Evolutionary conservation across 2,329 filamentous ascomycete genomes (phyloP).

Genomic region (Botrytis squamosa): DNA sequence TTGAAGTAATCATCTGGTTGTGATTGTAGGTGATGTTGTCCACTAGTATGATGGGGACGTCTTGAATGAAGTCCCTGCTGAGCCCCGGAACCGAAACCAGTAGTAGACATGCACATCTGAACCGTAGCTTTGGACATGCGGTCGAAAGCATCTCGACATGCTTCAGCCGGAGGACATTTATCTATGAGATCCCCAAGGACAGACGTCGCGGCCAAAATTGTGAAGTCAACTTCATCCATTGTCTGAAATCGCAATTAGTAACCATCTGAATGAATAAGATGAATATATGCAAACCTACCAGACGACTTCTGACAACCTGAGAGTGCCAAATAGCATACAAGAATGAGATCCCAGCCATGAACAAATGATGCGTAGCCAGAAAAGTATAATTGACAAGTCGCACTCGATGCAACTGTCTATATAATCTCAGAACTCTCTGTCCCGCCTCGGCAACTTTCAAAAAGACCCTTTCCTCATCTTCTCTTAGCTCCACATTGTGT

Average conservation of each 20-base stretch:
- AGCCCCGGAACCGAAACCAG: slow-evolving; percentile 37
- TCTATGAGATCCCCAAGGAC: slow-evolving; percentile 89
- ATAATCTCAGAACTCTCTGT: slow-evolving; percentile 86
- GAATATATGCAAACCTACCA: slow-evolving; percentile 58
- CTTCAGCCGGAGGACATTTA: slow-evolving; percentile 92
- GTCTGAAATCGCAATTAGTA: slow-evolving; percentile 48
- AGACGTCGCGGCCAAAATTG: slow-evolving; percentile 87
- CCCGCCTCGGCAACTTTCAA: slow-evolving; percentile 93
- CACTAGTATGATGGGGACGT: slow-evolving; percentile 25
- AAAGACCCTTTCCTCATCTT: slow-evolving; percentile 89
- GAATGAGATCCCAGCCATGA: slow-evolving; percentile 96
- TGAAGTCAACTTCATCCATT: slow-evolving; percentile 97
- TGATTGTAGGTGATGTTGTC: slow-evolving; percentile 19
- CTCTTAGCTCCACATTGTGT: slow-evolving; percentile 63
- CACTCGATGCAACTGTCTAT: slow-evolving; percentile 82
- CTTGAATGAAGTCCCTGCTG: slow-evolving; percentile 32
- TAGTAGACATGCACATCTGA: slow-evolving; percentile 87
- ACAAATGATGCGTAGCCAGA: slow-evolving; percentile 90
- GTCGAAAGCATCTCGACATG: slow-evolving; percentile 91
- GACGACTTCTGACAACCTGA: slow-evolving; percentile 75
- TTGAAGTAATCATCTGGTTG: slow-evolving; percentile 29
- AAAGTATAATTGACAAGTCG: slow-evolving; percentile 95
- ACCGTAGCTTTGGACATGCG: slow-evolving; percentile 94
- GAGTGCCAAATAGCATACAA: slow-evolving; percentile 98
- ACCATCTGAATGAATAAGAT: slow-evolving; percentile 3